Base-by-base conservation (phyloP, 208 protist genomes). In the Novymonas esmeraldas region DNA sequence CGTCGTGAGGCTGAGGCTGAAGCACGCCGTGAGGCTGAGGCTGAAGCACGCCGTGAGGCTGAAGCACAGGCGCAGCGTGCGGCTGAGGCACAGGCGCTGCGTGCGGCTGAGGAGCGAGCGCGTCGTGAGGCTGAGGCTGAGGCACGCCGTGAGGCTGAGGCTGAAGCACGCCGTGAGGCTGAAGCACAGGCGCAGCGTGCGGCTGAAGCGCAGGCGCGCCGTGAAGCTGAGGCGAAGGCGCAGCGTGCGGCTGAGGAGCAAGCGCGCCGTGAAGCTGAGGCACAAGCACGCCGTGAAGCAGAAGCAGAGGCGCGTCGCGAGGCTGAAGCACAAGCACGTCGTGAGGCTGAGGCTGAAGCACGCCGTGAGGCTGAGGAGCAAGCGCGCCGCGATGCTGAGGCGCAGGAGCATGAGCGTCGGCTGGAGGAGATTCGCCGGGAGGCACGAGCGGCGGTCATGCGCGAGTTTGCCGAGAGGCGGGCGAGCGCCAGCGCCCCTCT, bases 111-210 rank as follows among this genome's bases (percentile, higher is more conserved):
- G 45, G 84, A 87, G 38, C 63, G 81, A n/a, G 79, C 79, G 7
- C 70, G 59, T 10, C 60, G 22, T 2, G 55, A 78, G 38, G 61
- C 73, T 5, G 78, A 80, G 48, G 79, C 70, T 33, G 62, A 85
- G 31, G 82, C 79, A 16, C 69, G 64, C 13, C 62, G 41, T 2
- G 57, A 83, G 46, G 65, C 73, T 16, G 75, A 78, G 49, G 79
- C 67, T 34, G 48, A 63, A 24, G 73, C 61, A 39, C 58, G 77
- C 20, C 48, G 38, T 14, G 67, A 82, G 24, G 78, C 81, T 34
- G 80, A 84, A 33, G 78, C 81, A 54, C 55, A 77, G 28, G 98
- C 99, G 0, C 78, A 98, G 18, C 64, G 98, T 9, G 86, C 82
- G 11, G 78, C 75, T 14, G 81, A 90, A 31, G 84, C 65, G 24